Evolutionary conservation across 2,329 filamentous ascomycete species (phyloP).

Genomic region (Falciphora oryzae): DNA sequence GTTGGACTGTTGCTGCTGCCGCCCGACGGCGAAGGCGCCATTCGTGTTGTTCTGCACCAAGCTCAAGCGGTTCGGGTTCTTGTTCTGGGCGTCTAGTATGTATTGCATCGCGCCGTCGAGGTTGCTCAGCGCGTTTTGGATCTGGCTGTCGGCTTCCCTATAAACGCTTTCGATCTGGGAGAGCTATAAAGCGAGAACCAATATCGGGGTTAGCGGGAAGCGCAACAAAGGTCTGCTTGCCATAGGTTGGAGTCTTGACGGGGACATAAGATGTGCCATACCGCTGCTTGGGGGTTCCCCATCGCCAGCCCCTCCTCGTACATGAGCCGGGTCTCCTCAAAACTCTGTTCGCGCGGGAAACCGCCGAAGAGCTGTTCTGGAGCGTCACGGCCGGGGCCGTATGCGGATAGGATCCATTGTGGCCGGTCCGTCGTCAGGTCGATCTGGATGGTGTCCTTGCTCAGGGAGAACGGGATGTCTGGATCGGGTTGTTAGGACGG

Average conservation of each 20-base stretch:
- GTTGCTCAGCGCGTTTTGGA: slow-evolving; percentile 63
- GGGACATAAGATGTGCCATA: slow-evolving; percentile 24
- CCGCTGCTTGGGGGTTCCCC: slow-evolving; percentile 53
- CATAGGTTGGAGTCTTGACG: not conserved
- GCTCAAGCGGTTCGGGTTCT: slow-evolving; percentile 71
- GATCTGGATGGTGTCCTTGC: slow-evolving; percentile 51
- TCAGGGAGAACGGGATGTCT: slow-evolving; percentile 43
- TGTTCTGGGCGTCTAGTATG: slow-evolving; percentile 57
- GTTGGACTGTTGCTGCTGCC: slow-evolving; percentile 12
- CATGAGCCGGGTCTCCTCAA: slow-evolving; percentile 78
- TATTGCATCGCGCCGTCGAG: slow-evolving; percentile 67
- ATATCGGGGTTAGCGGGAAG: not conserved
- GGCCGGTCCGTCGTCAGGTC: slow-evolving; percentile 70
- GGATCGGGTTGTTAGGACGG: not conserved
- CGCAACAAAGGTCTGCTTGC: not conserved
- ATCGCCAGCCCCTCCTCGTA: slow-evolving; percentile 55
- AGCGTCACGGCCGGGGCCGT: slow-evolving; percentile 70
- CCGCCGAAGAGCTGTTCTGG: slow-evolving; percentile 83
- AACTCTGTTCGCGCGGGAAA: slow-evolving; percentile 71
- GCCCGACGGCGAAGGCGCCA: slow-evolving; percentile 39
- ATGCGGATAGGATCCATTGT: slow-evolving; percentile 80
- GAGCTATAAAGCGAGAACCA: slow-evolving; percentile 37
- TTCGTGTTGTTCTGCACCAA: slow-evolving; percentile 45
- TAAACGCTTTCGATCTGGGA: slow-evolving; percentile 57
- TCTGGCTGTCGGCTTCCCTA: slow-evolving; percentile 62